Evolutionary conservation across 164 flowering plant species (phyloP).

Genomic region (Litsea cubeba): DNA sequence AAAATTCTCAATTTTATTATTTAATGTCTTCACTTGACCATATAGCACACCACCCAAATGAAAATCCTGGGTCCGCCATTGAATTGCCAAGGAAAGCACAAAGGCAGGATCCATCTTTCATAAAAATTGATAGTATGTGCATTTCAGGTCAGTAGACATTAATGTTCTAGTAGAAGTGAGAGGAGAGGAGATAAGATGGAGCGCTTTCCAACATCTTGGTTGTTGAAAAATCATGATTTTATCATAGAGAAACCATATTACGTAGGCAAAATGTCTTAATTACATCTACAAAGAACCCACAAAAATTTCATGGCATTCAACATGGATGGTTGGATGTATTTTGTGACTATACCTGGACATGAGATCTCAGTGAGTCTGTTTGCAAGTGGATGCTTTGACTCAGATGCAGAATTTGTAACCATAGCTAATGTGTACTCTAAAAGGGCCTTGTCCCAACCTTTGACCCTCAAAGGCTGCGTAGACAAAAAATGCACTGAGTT

Average conservation of each 20-base stretch:
- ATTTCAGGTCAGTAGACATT: no score
- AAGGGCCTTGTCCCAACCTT: slow-evolving; percentile 86
- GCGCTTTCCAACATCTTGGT: no score
- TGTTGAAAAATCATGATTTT: no score
- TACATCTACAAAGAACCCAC: neutral
- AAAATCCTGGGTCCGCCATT: no score
- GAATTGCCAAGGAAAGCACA: no score
- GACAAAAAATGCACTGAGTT: neutral
- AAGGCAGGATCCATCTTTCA: no score
- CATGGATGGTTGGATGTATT: neutral
- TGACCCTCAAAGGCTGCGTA: slow-evolving; percentile 71
- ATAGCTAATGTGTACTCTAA: slow-evolving; percentile 59
- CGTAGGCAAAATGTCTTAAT: neutral
- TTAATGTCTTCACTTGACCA: no score
- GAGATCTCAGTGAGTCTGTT: slow-evolving; percentile 66
- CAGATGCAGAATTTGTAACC: slow-evolving; percentile 46
- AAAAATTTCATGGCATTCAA: neutral
- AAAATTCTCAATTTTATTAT: no score
- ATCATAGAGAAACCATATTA: neutral
- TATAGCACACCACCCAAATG: no score
- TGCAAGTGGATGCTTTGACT: slow-evolving; percentile 50
- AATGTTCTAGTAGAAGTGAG: no score
- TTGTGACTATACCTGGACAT: slow-evolving; percentile 66
- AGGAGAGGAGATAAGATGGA: no score
- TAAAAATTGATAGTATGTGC: no score